phyloP scores from a whole-genome alignment of 2,329 filamentous ascomycete genomes.

The Cephalotrichum gorgonifer region DNA sequence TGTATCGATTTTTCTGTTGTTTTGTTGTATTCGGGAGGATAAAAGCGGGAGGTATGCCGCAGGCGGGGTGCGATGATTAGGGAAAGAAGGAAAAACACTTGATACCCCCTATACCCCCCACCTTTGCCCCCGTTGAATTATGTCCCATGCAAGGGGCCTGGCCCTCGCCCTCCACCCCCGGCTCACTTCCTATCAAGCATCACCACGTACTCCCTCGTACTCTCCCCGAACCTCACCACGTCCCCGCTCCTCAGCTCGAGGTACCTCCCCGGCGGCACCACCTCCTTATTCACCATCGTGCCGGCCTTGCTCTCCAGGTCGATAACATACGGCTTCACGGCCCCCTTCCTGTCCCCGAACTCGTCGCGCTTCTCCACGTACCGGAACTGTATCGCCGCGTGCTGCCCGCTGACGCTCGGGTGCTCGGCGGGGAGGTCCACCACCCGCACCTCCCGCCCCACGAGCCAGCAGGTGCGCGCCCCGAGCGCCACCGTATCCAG shows the following conservation, averaged over 20 bases:
- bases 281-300: constrained; percentile 68
- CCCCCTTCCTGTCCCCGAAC: constrained; percentile 72
- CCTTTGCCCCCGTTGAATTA: no score
- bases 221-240: constrained; percentile 77
- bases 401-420: constrained; percentile 88
- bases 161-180: not conserved
- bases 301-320: constrained; percentile 93
- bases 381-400: constrained; percentile 90
- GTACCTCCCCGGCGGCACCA: constrained; percentile 65
- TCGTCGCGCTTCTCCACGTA: constrained; percentile 76
- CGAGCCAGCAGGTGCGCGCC: constrained; percentile 76
- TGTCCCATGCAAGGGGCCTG: no score
- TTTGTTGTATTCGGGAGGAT: no score
- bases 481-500: constrained; percentile 73
- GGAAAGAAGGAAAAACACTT: not conserved
- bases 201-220: constrained; percentile 87
- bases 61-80: not conserved
- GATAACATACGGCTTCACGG: constrained; percentile 78
- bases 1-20: not conserved
- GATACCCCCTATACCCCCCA: not conserved
- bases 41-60: not conserved
- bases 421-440: constrained; percentile 81
- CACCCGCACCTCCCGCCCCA: constrained; percentile 71
- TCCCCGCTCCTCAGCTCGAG: constrained; percentile 83
- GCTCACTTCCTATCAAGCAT: constrained; percentile 47